Evolutionary conservation across 2,329 filamentous ascomycete species (phyloP), one percentile per base, ranked within the genome.

Genomic region (Colletotrichum tabaci): DNA sequence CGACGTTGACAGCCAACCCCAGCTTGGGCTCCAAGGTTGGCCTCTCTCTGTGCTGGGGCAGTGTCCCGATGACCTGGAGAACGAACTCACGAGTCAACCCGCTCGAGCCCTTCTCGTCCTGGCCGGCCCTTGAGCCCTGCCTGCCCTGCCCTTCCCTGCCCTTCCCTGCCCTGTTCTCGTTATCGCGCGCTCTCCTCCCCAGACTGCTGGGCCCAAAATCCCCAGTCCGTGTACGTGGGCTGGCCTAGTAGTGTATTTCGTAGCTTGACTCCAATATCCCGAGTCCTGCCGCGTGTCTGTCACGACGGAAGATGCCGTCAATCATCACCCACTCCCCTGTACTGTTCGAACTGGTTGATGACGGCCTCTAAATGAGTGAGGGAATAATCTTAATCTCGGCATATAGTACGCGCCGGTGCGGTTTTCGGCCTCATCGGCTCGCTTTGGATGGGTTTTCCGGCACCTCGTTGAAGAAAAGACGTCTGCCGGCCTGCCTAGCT

Each of bases 201-300:
- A 68, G 47, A 55, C n/a, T 63, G 52, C 52, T 49, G 65, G 64
- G 65, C 49, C 64, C 52, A 46, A 55, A 61, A 56, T 44, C 40
- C 56, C 56, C 56, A 46, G 42, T 61, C 18, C 50, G 66, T 52
- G 56, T 40, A 46, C 23, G 52, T 50, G 49, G 35, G 46, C 46
- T 67, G n/a, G 46, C 58, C 30, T 56, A 16, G n/a, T 63, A 12
- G 47, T 57, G 16, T 61, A 10, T 40, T 30, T 42, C 47, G 21
- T 49, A 42, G 65, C 46, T 26, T 26, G 26, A 4, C 65, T 49
- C 65, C 58, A 55, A 58, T 13, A 13, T 23, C 12, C 63, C 53
- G 58, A 53, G 52, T 63, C 26, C 26, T 26, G 53, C 47, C 30
- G 60, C 40, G 30, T 47, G 52, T 18, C 67, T n/a, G 8, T 23